Conservation (phyloP, 2,329 filamentous ascomycete species). For the Neoarthrinium moseri region DNA sequence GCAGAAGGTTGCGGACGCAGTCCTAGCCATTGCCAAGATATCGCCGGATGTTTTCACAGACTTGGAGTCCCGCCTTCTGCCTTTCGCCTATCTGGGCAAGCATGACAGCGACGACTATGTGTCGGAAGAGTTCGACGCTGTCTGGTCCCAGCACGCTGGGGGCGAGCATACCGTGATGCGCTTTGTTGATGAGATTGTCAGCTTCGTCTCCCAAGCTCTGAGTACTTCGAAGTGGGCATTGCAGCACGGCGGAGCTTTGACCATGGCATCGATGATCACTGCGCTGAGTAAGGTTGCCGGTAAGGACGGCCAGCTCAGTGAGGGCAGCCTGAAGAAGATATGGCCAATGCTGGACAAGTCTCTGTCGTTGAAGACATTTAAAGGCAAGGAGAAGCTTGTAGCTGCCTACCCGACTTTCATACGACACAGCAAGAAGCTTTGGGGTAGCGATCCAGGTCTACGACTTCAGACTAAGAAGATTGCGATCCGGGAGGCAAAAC, state of each 20-base stretch:
- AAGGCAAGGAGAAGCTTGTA: slow-evolving; percentile 84
- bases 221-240: slow-evolving; percentile 85
- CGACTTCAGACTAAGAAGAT: slow-evolving; percentile 75
- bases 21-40: slow-evolving; percentile 79
- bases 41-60: slow-evolving; percentile 85
- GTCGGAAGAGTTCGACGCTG: slow-evolving; percentile 74
- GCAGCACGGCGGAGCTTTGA: slow-evolving; percentile 82
- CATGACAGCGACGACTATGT: slow-evolving; percentile 83
- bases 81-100: slow-evolving; percentile 84
- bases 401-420: slow-evolving; percentile 78
- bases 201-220: slow-evolving; percentile 65
- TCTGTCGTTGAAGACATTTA: slow-evolving; percentile 85
- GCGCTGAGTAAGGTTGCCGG: slow-evolving; percentile 62
- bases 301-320: slow-evolving; percentile 57
- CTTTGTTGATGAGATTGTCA: slow-evolving; percentile 80
- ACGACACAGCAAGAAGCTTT: slow-evolving; percentile 59
- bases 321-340: slow-evolving; percentile 58
- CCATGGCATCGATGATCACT: slow-evolving; percentile 70
- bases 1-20: slow-evolving; percentile 77
- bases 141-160: slow-evolving; percentile 89
- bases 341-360: slow-evolving; percentile 86
- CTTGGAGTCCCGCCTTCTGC: slow-evolving; percentile 72
- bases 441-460: slow-evolving; percentile 50
- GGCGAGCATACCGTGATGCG: slow-evolving; percentile 78
- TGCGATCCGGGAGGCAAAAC: slow-evolving; percentile 80